Evolutionary conservation across 140 eudicot genomes (phyloP).

Genomic region (Erigeron philadelphicus): DNA sequence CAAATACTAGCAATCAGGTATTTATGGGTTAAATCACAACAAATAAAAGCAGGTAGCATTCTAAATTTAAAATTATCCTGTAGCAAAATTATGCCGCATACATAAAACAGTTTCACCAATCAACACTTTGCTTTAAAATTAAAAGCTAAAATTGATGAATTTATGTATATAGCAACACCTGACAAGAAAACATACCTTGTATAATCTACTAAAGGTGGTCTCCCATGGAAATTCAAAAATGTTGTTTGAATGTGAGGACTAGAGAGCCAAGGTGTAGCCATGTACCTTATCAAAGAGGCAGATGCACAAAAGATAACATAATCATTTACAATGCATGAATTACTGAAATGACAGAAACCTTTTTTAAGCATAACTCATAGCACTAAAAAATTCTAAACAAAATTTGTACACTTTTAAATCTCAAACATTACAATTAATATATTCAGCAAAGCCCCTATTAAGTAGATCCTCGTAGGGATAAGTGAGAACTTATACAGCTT

Average conservation of each 20-base stretch:
- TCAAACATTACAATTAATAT: too few species aligned
- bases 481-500: not conserved
- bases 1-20: too few species aligned
- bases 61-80: too few species aligned
- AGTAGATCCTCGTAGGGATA: not conserved
- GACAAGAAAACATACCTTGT: constrained; percentile 48
- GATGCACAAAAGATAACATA: not conserved
- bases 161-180: not conserved
- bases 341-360: constrained; percentile 13
- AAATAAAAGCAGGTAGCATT: too few species aligned
- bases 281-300: constrained; percentile 46
- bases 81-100: too few species aligned
- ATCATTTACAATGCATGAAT: not conserved
- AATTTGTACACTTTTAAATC: too few species aligned
- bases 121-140: constrained; percentile 9
- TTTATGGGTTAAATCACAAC: too few species aligned
- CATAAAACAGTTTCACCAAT: not conserved
- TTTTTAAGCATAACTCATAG: not conserved
- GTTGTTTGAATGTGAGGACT: constrained; percentile 88
- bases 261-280: constrained; percentile 88
- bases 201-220: constrained; percentile 61
- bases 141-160: constrained; percentile 3
- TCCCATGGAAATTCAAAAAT: constrained; percentile 60
- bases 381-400: not conserved
- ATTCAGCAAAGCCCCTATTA: not conserved